Evolutionary conservation across 352 stramenopile species (phyloP).

Genomic region (Pythium chondricola): DNA sequence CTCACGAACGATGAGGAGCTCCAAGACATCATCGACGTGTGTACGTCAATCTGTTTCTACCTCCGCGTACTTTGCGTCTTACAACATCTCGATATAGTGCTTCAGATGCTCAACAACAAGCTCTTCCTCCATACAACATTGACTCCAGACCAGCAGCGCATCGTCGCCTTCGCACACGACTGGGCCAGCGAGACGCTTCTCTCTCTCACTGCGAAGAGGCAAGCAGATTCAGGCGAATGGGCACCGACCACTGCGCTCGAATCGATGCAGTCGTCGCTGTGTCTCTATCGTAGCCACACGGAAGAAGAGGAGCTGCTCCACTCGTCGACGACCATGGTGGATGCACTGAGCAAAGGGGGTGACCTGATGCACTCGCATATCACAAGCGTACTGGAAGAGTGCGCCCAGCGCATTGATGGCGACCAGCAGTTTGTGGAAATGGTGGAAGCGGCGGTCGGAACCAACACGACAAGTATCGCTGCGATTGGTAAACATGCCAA

Average conservation of each 20-base stretch:
- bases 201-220: not conserved
- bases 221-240: not conserved
- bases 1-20: not conserved
- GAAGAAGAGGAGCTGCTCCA: not conserved
- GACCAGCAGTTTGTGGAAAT: slow-evolving; percentile 7
- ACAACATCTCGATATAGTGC: not conserved
- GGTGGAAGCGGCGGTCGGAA: not conserved
- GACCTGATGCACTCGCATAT: not conserved
- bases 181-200: slow-evolving; percentile 18
- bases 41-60: slow-evolving; percentile 3
- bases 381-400: slow-evolving; percentile 8
- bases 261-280: slow-evolving; percentile 7
- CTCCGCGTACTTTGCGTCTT: not conserved
- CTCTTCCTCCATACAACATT: not conserved
- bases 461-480: not conserved
- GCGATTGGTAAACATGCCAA: not conserved
- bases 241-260: not conserved
- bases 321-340: not conserved
- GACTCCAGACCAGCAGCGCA: slow-evolving; percentile 1
- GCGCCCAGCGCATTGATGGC: not conserved
- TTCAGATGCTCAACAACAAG: slow-evolving; percentile 16
- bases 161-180: slow-evolving; percentile 16
- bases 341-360: not conserved
- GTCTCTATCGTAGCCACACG: not conserved
- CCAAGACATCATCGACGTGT: slow-evolving; percentile 9